These are phyloP conservation scores for Venustampulla echinocandica DNA, from an alignment of 495 filamentous ascomycete species.

Conservation along the genomic window DNA sequence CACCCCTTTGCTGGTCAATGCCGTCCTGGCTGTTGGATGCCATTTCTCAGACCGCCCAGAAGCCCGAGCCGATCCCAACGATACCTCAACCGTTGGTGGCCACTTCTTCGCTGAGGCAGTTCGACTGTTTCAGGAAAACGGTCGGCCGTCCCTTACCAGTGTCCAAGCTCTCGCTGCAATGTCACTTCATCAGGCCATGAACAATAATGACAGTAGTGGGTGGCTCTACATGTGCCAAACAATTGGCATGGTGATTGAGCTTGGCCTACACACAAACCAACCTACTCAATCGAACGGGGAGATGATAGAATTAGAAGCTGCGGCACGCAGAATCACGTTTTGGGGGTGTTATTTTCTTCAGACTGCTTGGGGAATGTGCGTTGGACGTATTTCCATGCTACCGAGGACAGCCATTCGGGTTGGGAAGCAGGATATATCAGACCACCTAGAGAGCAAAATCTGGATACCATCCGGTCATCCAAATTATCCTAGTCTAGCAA, in stretches of 20 bases:
- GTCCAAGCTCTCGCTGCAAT: constrained; percentile 71
- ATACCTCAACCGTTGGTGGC: constrained; percentile 49
- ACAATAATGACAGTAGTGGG: constrained; percentile 29
- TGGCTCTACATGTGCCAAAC: constrained; percentile 33
- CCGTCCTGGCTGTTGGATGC: constrained; percentile 61
- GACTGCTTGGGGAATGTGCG: constrained; percentile 32
- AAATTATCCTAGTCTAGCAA: neutral
- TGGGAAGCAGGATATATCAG: constrained; percentile 25
- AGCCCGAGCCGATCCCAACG: constrained; percentile 48
- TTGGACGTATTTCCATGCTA: constrained; percentile 34
- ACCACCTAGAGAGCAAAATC: constrained; percentile 20
- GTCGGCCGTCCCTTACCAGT: constrained; percentile 61
- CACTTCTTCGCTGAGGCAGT: constrained; percentile 65
- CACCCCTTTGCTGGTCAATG: constrained; percentile 66
- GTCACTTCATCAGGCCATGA: constrained; percentile 46
- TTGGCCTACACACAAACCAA: constrained; percentile 19
- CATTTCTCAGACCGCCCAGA: constrained; percentile 60
- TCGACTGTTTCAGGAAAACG: constrained; percentile 47
- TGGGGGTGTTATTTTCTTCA: constrained; percentile 38
- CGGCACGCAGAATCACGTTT: constrained; percentile 37
- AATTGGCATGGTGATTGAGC: constrained; percentile 25
- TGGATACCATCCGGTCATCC: constrained; percentile 28
- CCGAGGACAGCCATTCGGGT: constrained; percentile 34
- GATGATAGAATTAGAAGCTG: constrained; percentile 29
- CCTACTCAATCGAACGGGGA: constrained; percentile 12